Evolutionary conservation across 495 filamentous ascomycete genomes (phyloP), one percentile per base, ranked within the genome.

Genomic region (Penicillium subrubescens): DNA sequence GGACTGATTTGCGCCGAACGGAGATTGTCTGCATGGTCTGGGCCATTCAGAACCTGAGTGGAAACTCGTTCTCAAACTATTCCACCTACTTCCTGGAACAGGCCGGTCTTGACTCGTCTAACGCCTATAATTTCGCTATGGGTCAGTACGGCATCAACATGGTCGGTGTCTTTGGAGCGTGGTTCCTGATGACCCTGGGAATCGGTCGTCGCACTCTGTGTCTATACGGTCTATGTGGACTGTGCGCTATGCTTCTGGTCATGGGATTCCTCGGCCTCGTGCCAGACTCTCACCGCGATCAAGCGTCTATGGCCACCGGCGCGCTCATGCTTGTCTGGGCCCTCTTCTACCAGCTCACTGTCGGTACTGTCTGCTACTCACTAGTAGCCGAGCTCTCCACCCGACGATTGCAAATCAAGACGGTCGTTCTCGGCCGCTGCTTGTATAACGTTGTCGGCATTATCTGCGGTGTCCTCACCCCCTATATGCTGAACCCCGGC

Each of bases 31-130:
- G 87, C 72, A 88, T 90, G 86, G 86, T 88, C 58, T 96, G 92
- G 91, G 90, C 89, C 4, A 93, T 94, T 60, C 92, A 96, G 73
- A 92, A 91, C 55, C 75, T 94, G 1, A 87, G 85, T 63, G 92
- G 92, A 51, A 91, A 91, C 73, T 87, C 89, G 2, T 93, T 96
- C 73, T 89, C 86, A 58, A 90, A 91, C 67, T 95, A 92, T 72
- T 90, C 88, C 12, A 93, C 89, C 34, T 89, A 93, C 70, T 95
- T 94, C 79, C 77, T 92, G 54, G 78, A 88, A 63, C 88, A 90
- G 67, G 91, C 92, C 4, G 92, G 92, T 0, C 81, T 93, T 3
- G 65, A 71, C 35, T 68, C 80, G 5, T 71, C 77, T 25, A 83
- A 84, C 33, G 83, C 91, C 0, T 93, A 91, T 66, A 77, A 84